A percentile compares a stretch with the other conserved stretches of the same genome.
Evolutionary conservation across 176 grass and related monocot species (phyloP).

Genomic region (Aegilops sharonensis): DNA sequence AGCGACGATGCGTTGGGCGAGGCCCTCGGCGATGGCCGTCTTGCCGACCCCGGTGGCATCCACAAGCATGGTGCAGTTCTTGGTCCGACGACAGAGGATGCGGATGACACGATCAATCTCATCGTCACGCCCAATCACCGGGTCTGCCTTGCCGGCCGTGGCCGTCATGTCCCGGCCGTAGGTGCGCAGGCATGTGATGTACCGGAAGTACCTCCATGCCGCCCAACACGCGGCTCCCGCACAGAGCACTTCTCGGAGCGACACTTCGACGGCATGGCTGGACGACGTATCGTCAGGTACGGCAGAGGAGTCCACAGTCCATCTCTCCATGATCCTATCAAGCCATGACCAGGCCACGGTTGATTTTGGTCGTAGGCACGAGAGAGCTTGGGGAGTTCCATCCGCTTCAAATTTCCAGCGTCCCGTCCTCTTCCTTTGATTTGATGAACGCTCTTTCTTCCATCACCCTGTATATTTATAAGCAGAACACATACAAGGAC

Average conservation of each 20-base stretch:
- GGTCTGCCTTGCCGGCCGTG: not conserved
- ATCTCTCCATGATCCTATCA: too few relatives aligned
- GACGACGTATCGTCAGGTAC: too few relatives aligned
- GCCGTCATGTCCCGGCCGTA: not conserved
- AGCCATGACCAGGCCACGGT: not conserved
- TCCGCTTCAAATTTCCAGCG: not conserved
- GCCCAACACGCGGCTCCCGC: not conserved
- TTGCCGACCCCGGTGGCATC: not conserved
- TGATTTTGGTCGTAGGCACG: not conserved
- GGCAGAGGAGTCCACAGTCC: too few relatives aligned
- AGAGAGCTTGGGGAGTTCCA: not conserved
- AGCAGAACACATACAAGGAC: not conserved
- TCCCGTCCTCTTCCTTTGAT: not conserved
- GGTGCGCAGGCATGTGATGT: not conserved
- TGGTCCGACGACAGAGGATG: not conserved
- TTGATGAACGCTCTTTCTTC: not conserved
- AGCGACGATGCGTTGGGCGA: not conserved
- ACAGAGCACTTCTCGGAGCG: not conserved
- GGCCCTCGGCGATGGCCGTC: not conserved
- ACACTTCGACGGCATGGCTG: too few relatives aligned
- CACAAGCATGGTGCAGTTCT: not conserved
- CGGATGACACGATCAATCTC: not conserved
- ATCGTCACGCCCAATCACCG: not conserved
- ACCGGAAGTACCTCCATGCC: not conserved
- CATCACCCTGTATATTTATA: not conserved